Evolutionary conservation across 345 rosid species (phyloP).

Genomic region (Aquilaria yunnanensis): DNA sequence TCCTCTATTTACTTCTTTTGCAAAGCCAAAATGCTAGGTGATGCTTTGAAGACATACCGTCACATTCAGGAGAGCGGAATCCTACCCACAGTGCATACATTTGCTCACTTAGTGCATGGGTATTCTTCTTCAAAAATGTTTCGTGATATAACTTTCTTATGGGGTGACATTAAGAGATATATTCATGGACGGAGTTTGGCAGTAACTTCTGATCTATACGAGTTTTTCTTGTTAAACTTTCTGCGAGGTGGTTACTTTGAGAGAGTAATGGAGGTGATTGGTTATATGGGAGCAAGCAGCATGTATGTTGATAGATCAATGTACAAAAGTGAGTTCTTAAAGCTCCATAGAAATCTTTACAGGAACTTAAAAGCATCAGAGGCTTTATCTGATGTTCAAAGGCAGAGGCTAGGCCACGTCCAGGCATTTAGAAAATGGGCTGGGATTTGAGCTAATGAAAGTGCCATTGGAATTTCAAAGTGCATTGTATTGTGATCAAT

Average conservation of each 20-base stretch:
- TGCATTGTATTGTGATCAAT: too few relatives aligned
- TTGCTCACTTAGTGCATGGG: conserved; percentile 40
- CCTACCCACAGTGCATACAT: conserved; percentile 51
- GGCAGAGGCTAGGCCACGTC: conserved; percentile 57
- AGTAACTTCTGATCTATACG: conserved; percentile 56
- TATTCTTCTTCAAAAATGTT: conserved; percentile 60
- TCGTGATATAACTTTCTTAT: conserved; percentile 60
- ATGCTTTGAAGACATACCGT: conserved; percentile 49
- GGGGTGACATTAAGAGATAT: conserved; percentile 84
- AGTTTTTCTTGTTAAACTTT: conserved; percentile 57
- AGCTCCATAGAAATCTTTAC: conserved; percentile 71
- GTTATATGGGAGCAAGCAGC: conserved; percentile 39
- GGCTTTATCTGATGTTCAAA: conserved; percentile 60
- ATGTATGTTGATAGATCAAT: conserved; percentile 50
- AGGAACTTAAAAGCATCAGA: conserved; percentile 45
- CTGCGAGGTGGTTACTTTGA: conserved; percentile 89
- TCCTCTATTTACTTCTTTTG: conserved; percentile 77
- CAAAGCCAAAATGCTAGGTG: conserved; percentile 77
- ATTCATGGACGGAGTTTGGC: conserved; percentile 26
- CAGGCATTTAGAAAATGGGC: conserved; percentile 54
- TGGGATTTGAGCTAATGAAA: conserved; percentile 17
- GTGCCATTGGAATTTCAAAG: too few relatives aligned
- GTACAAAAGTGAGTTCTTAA: conserved; percentile 61
- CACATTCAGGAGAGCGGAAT: conserved; percentile 49
- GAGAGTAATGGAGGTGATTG: conserved; percentile 73